phyloP scores from a whole-genome alignment of 2,329 filamentous ascomycete genomes.

The Arthrobotrys conoides region DNA sequence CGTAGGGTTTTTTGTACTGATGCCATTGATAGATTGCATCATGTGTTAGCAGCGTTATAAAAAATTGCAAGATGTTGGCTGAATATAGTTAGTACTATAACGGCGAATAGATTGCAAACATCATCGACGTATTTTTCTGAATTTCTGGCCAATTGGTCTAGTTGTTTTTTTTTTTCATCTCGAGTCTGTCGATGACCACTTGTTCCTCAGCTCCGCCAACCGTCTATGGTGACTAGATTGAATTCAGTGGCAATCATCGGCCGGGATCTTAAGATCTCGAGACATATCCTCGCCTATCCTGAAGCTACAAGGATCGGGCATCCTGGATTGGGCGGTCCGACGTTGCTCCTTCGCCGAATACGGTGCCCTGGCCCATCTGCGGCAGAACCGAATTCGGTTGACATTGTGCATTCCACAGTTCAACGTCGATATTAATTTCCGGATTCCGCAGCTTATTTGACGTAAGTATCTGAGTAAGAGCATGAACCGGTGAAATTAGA shows the following conservation, averaged over 20 bases:
- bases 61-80: neutral
- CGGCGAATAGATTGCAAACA: neutral
- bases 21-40: conserved; percentile 39
- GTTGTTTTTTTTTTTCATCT: neutral
- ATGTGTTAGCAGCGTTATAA: conserved; percentile 10
- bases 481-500: conserved; percentile 23
- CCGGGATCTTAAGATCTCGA: conserved; percentile 22
- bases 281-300: conserved; percentile 41
- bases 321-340: conserved; percentile 24
- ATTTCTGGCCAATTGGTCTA: neutral
- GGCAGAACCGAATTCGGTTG: conserved; percentile 27
- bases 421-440: conserved; percentile 45
- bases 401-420: conserved; percentile 25
- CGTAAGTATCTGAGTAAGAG: conserved; percentile 28
- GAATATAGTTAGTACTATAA: conserved; percentile 1
- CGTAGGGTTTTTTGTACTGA: conserved; percentile 21
- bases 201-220: neutral
- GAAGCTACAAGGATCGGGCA: conserved; percentile 43
- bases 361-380: conserved; percentile 32
- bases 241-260: conserved; percentile 11
- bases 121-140: neutral
- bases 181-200: neutral
- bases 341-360: conserved; percentile 23
- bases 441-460: conserved; percentile 50
- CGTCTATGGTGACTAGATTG: conserved; percentile 10